phyloP scores from a whole-genome alignment of 2,329 filamentous ascomycete species.

The Exophiala sp. region DNA sequence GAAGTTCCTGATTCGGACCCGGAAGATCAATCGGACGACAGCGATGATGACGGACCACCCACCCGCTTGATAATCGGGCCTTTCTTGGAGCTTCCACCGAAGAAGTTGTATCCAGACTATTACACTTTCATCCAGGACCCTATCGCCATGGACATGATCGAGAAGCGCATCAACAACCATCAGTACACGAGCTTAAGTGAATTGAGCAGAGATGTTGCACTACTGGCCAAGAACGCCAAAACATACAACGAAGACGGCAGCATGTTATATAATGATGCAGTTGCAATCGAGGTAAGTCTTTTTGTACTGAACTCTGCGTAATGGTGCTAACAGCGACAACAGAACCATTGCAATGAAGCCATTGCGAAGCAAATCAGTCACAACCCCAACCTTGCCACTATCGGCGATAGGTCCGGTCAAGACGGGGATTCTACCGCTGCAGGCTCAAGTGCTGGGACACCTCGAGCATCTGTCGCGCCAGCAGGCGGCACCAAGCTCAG shows the following conservation, averaged over 20 bases:
- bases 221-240: slow-evolving; percentile 86
- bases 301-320: not conserved
- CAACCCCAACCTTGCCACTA: slow-evolving; percentile 52
- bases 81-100: slow-evolving; percentile 87
- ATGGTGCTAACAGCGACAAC: slow-evolving; percentile 9
- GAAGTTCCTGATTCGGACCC: slow-evolving; percentile 67
- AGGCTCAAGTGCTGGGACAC: slow-evolving; percentile 54
- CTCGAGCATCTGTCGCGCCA: slow-evolving; percentile 55
- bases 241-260: slow-evolving; percentile 97
- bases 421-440: slow-evolving; percentile 51
- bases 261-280: slow-evolving; percentile 86
- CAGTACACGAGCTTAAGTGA: slow-evolving; percentile 81
- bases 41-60: slow-evolving; percentile 51
- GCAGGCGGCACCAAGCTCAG: slow-evolving; percentile 64
- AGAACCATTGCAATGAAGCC: slow-evolving; percentile 29
- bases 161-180: slow-evolving; percentile 92
- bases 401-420: slow-evolving; percentile 43
- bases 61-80: slow-evolving; percentile 86
- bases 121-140: slow-evolving; percentile 89
- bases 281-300: slow-evolving; percentile 73
- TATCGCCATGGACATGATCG: slow-evolving; percentile 94
- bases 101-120: slow-evolving; percentile 89
- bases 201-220: slow-evolving; percentile 75
- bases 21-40: slow-evolving; percentile 47
- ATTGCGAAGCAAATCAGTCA: slow-evolving; percentile 27